Evolutionary conservation across 192 early-diverging fungal species (phyloP).

Genomic region (Podochytrium sp.): DNA sequence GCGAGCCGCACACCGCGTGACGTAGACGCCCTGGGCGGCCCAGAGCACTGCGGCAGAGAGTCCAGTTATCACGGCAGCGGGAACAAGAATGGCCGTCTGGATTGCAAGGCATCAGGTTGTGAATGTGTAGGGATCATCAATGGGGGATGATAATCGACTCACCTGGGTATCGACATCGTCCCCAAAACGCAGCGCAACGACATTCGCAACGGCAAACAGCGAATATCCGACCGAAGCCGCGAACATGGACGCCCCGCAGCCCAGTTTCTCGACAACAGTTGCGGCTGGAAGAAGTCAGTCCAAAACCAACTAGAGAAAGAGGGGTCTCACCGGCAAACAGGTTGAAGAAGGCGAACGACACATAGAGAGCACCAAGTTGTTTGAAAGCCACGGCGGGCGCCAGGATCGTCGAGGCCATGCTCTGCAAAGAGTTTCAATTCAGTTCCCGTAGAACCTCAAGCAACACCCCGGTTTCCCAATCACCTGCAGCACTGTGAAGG

Average conservation of each 20-base stretch:
- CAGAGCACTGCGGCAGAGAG: conserved; percentile 30
- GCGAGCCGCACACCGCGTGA: conserved; percentile 17
- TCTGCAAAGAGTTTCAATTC: conserved; percentile 8
- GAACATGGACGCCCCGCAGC: conserved; percentile 21
- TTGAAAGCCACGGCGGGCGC: conserved; percentile 17
- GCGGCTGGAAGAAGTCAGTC: conserved; percentile 8
- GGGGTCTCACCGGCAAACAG: conserved; percentile 17
- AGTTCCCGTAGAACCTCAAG: neutral
- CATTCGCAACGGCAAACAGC: conserved; percentile 16
- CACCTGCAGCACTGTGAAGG: conserved; percentile 25
- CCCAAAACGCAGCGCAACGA: neutral
- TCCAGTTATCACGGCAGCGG: conserved; percentile 20
- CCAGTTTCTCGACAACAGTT: conserved; percentile 20
- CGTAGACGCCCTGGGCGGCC: conserved; percentile 33
- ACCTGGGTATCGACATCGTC: conserved; percentile 20
- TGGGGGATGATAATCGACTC: neutral
- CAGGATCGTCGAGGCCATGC: conserved; percentile 25
- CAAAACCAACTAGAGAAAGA: neutral
- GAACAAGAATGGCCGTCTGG: conserved; percentile 20
- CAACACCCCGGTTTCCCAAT: neutral
- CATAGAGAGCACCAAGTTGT: conserved; percentile 27
- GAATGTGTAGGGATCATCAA: neutral
- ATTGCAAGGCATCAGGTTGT: neutral
- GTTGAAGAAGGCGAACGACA: conserved; percentile 37
- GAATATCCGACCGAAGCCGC: conserved; percentile 24